These are phyloP conservation scores for Emergomyces orientalis DNA, from an alignment of 2,329 filamentous ascomycete genomes.

Conservation along the genomic window DNA sequence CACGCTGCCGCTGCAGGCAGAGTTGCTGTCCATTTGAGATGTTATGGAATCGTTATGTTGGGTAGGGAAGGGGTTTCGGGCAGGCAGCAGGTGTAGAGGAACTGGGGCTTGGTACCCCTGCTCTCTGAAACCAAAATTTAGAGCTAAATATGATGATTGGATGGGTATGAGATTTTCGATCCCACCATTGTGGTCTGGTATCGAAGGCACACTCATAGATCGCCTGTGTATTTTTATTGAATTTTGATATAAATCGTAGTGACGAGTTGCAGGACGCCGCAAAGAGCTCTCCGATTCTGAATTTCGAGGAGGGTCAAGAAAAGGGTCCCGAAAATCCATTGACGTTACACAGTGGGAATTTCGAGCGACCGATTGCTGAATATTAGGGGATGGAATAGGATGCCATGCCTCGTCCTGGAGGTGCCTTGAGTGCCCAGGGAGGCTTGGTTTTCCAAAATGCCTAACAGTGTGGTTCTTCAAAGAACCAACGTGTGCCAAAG, in stretches of 20 bases:
- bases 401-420: neutral
- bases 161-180: constrained; percentile 12
- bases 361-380: neutral
- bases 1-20: constrained; percentile 22
- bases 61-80: neutral
- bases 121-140: constrained; percentile 7
- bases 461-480: neutral
- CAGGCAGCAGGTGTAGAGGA: neutral
- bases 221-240: neutral
- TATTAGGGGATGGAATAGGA: neutral
- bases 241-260: neutral
- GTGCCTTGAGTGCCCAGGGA: neutral
- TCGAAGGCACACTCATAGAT: neutral
- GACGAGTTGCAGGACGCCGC: neutral
- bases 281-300: neutral
- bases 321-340: neutral
- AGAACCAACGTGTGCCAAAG: neutral
- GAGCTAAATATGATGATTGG: constrained; percentile 10
- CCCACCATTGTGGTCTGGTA: neutral
- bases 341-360: neutral
- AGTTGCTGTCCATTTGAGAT: constrained; percentile 10
- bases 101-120: neutral
- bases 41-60: neutral
- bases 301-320: neutral
- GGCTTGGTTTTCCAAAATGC: neutral